Evolutionary conservation across 225 moss, liverwort and hornwort genomes (phyloP), one percentile per base, ranked within the genome.

Genomic region (Bryum argenteum): DNA sequence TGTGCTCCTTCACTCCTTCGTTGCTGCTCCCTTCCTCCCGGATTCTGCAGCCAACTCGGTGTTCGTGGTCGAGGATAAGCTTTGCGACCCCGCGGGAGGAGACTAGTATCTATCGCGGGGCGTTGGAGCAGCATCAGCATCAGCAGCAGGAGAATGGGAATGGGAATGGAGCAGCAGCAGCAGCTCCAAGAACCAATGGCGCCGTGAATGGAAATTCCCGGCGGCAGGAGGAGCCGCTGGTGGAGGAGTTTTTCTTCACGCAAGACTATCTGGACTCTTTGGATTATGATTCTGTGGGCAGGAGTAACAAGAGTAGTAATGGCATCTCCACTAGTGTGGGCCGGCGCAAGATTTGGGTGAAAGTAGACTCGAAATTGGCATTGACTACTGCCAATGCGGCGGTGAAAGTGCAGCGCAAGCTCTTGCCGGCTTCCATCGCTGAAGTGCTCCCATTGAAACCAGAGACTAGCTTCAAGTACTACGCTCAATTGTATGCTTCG

Each of bases 391-490:
- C 16, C 10, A 77, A 61, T 70, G 72, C 14, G 60, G 72, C 14
- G 60, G 61, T 10, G 44, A 74, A 67, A 69, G 71, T 76, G 3
- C 59, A 56, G 44, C 67, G 74, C 43, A 84, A 74, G 74, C 17
- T 38, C 51, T 65, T 84, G 11, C 84, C 84, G 12, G 69, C 76
- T 24, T 74, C 81, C 14, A 75, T 82, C 42, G 40, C 65, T 21
- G 91, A 97, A 47, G 78, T 97, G 42, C 83, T 97, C 26, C 93
- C 96, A 0, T 19, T 93, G 52, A 79, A 85, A 9, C 48, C 70
- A 13, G 81, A 79, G 63, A 71, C 73, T 12, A 70, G 77, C 66
- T 76, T 89, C 19, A 80, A 79, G 64, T 61, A 76, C 10, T 90
- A 84, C 69, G 67, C 70, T 44, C 80, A 77, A 71, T 51, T 87